phyloP scores from a whole-genome alignment of 192 early-diverging fungal species.

The Coemansia sp. region DNA sequence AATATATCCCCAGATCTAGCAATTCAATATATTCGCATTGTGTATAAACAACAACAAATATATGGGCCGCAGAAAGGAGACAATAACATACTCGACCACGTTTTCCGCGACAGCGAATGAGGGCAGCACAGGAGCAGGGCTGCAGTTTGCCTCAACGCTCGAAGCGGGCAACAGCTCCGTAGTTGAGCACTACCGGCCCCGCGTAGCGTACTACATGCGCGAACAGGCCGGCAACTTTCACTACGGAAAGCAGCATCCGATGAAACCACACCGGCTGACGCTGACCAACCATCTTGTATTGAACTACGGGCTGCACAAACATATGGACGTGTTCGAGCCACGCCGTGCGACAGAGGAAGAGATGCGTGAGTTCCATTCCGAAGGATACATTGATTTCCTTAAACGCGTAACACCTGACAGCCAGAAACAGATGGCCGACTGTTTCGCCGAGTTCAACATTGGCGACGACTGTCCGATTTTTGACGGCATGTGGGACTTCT shows the following conservation, averaged over 20 bases:
- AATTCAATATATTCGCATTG: not conserved
- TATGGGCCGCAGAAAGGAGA: slow-evolving; percentile 50
- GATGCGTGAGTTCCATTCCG: slow-evolving; percentile 90
- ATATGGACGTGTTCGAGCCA: slow-evolving; percentile 86
- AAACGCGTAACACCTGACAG: slow-evolving; percentile 78
- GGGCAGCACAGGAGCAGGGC: slow-evolving; percentile 26
- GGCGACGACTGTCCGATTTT: slow-evolving; percentile 98
- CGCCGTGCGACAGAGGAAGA: slow-evolving; percentile 82
- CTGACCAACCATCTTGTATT: slow-evolving; percentile 93
- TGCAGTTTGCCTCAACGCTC: slow-evolving; percentile 34
- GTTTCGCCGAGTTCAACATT: slow-evolving; percentile 78
- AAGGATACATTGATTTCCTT: slow-evolving; percentile 96
- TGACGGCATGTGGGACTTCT: slow-evolving; percentile 96
- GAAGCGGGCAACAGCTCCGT: slow-evolving; percentile 10
- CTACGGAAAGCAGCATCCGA: slow-evolving; percentile 73
- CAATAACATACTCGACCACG: slow-evolving; percentile 38
- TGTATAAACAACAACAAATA: not conserved
- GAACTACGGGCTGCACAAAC: slow-evolving; percentile 87
- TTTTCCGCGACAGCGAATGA: slow-evolving; percentile 28
- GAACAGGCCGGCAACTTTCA: slow-evolving; percentile 80
- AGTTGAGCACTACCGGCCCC: slow-evolving; percentile 58
- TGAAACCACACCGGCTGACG: slow-evolving; percentile 92
- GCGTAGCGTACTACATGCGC: slow-evolving; percentile 73
- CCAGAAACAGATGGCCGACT: slow-evolving; percentile 54
- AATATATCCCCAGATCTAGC: not conserved